Percentiles rank a stretch among this genome's conserved stretches.
Evolutionary conservation across 1,284 basidiomycete genomes (phyloP).

Genomic region (Lentinula novae-zelandiae): DNA sequence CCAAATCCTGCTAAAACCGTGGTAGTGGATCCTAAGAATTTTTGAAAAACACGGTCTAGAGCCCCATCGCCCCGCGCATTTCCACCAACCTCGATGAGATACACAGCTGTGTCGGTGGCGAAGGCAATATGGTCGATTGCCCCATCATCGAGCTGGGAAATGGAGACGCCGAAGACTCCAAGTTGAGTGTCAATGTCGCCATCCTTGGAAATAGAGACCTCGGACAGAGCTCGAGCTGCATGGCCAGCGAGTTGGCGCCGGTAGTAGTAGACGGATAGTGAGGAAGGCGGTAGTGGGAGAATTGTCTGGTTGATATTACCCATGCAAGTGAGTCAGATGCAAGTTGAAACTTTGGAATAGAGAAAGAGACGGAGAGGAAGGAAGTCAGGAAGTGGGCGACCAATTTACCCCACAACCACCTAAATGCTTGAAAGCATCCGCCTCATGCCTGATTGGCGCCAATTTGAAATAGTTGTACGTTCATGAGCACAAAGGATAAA

Average conservation of each 20-base stretch:
- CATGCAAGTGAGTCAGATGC: no score
- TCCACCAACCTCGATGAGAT: not conserved
- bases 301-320: not conserved
- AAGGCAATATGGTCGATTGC: slow-evolving; percentile 2
- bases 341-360: not conserved
- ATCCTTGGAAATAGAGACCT: not conserved
- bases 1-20: slow-evolving; percentile 27
- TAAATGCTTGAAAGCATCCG: no score
- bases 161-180: not conserved
- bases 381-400: no score
- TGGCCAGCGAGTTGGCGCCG: not conserved
- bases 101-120: not conserved
- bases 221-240: not conserved
- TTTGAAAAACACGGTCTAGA: not conserved
- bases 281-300: not conserved
- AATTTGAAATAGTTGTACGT: no score
- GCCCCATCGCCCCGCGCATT: not conserved
- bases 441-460: no score
- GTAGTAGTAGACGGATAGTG: not conserved
- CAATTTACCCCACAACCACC: no score
- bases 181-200: not conserved
- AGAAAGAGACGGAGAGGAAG: not conserved
- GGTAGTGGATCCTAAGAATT: not conserved
- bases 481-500: no score
- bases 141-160: slow-evolving; percentile 4